Evolutionary conservation across 2,329 filamentous ascomycete genomes (phyloP).

Genomic region (Karstenula rhodostoma): DNA sequence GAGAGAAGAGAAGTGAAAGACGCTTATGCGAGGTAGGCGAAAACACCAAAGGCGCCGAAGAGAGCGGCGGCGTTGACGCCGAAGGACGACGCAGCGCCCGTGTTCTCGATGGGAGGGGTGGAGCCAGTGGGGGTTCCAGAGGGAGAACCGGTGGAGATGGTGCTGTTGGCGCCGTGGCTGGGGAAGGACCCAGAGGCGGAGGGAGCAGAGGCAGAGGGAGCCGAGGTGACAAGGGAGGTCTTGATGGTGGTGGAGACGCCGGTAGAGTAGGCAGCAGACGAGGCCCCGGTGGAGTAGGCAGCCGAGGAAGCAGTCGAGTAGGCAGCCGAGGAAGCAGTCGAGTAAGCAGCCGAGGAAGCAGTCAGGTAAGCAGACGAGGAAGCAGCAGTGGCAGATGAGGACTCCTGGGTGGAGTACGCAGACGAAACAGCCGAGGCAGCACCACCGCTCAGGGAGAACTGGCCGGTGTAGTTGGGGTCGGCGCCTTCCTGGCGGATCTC

Average conservation of each 20-base stretch:
- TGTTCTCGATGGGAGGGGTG: conserved; percentile 30
- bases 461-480: conserved; percentile 64
- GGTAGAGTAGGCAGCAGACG: conserved; percentile 4
- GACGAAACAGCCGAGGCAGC: conserved; percentile 26
- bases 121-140: conserved; percentile 20
- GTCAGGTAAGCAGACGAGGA: conserved; percentile 26
- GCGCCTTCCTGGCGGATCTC: conserved; percentile 62
- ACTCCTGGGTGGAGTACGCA: conserved; percentile 34
- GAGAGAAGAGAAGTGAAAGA: conserved; percentile 15
- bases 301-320: conserved; percentile 20
- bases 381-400: conserved; percentile 30
- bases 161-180: conserved; percentile 40
- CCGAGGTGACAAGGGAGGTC: too few species aligned
- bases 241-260: too few species aligned
- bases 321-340: conserved; percentile 23
- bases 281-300: conserved; percentile 12
- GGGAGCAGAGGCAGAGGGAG: too few species aligned
- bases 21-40: conserved; percentile 51
- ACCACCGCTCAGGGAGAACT: conserved; percentile 52
- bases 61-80: conserved; percentile 50
- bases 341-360: conserved; percentile 25
- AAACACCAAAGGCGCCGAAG: conserved; percentile 51
- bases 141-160: conserved; percentile 34
- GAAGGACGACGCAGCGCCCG: conserved; percentile 39
- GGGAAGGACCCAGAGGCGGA: conserved; percentile 35